A percentile compares a stretch with the other conserved stretches of the same genome.
These are phyloP conservation scores for Sporothrix globosa DNA, from an alignment of 2,329 filamentous ascomycete species.

Conservation along the genomic window DNA sequence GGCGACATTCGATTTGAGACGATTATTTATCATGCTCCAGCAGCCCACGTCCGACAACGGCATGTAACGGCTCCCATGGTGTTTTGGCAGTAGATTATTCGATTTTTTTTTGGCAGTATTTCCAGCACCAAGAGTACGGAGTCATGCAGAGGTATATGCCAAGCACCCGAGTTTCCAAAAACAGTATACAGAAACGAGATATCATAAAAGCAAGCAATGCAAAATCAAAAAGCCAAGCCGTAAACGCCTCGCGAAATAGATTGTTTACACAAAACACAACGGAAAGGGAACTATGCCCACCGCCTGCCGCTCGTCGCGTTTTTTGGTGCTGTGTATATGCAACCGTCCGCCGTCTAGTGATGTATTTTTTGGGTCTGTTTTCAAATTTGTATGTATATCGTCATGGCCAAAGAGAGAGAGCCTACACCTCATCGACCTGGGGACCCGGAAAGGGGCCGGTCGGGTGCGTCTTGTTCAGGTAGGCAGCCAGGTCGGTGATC, in stretches of 20 bases:
- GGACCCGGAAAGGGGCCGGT: slow-evolving; percentile 33
- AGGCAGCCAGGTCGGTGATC: slow-evolving; percentile 83
- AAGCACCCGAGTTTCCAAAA: neutral
- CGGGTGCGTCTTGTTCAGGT: slow-evolving; percentile 76
- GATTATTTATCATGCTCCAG: neutral
- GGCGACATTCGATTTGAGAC: neutral
- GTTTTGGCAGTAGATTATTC: slow-evolving; percentile 14
- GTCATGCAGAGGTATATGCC: neutral
- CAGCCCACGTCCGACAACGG: slow-evolving; percentile 10
- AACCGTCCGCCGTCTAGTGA: neutral
- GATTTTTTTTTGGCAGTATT: slow-evolving; percentile 24
- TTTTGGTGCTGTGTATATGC: slow-evolving; percentile 1
- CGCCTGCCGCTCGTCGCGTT: slow-evolving; percentile 5
- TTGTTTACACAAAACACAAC: slow-evolving; percentile 3
- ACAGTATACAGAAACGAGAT: neutral
- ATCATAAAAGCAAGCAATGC: neutral
- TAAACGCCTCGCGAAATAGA: slow-evolving; percentile 24
- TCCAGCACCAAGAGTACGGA: slow-evolving; percentile 1
- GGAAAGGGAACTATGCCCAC: neutral
- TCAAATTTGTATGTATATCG: too few species aligned
- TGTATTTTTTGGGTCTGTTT: neutral
- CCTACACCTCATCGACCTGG: slow-evolving; percentile 34
- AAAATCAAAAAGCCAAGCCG: neutral
- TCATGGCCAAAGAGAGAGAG: neutral
- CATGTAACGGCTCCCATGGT: neutral